Conservation (phyloP, 257 asterid species). For the Salvia miltiorrhiza region DNA sequence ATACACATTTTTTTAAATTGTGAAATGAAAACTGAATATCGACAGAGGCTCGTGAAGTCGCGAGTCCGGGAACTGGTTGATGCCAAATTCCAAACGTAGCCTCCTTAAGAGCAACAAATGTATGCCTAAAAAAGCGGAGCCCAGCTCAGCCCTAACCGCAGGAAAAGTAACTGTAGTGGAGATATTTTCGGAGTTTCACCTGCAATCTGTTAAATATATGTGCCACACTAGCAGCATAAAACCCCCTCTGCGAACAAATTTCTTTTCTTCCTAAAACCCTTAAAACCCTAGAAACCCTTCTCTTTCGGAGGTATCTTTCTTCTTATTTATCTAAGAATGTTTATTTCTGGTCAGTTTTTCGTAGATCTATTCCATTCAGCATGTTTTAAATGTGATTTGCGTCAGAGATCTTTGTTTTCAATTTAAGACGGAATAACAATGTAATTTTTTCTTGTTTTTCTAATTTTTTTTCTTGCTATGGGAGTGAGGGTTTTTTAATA, state of each 20-base stretch:
- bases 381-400: not conserved
- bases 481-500: not conserved
- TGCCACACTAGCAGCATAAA: not conserved
- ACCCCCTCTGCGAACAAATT: conserved; percentile 19
- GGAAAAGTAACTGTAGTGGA: not conserved
- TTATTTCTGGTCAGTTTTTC: not conserved
- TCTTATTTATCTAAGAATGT: not conserved
- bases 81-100: too few relatives aligned
- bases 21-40: too few relatives aligned
- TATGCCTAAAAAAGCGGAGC: too few relatives aligned
- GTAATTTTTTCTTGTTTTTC: not conserved
- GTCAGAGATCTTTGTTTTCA: not conserved
- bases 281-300: not conserved
- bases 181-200: not conserved
- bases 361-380: not conserved
- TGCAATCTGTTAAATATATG: not conserved
- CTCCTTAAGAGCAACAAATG: too few relatives aligned
- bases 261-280: not conserved
- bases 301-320: conserved; percentile 4
- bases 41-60: too few relatives aligned
- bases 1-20: too few relatives aligned
- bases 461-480: not conserved
- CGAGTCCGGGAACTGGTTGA: too few relatives aligned
- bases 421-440: not conserved
- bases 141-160: not conserved